phyloP scores from a whole-genome alignment of 106 monocot genomes.

The Amphibolis antarctica region DNA sequence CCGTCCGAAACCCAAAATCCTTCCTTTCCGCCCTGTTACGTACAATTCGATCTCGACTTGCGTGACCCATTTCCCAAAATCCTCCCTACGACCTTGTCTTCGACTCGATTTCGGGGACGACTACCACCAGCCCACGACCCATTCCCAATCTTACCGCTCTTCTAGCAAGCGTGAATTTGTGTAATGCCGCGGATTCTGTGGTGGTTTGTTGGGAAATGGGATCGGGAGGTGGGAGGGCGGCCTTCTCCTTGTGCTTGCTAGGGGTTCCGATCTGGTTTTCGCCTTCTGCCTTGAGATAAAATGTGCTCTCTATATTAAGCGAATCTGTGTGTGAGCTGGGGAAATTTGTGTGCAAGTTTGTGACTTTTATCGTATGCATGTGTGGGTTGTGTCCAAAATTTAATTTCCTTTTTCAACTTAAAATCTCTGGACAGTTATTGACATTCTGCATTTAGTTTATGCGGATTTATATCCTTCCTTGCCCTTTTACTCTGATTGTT shows the following conservation, averaged over 20 bases:
- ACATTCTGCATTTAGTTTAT: background rate
- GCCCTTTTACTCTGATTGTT: background rate
- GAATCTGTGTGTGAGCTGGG: background rate
- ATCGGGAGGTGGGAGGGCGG: background rate
- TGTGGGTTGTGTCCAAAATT: background rate
- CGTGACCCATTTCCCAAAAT: background rate
- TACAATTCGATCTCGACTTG: background rate
- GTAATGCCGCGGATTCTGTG: slow-evolving; percentile 2
- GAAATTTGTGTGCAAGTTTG: background rate
- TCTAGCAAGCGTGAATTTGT: background rate
- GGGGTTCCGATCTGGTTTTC: slow-evolving; percentile 5
- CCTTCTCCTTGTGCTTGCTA: background rate
- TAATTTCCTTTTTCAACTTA: slow-evolving; percentile 1
- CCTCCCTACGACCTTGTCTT: no score
- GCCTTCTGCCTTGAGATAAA: background rate
- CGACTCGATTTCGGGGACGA: no score
- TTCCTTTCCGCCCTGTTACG: background rate
- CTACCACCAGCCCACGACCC: no score
- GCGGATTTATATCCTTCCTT: background rate
- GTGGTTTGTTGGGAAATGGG: slow-evolving; percentile 1
- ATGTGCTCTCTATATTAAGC: background rate
- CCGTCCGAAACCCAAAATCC: background rate
- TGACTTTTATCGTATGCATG: background rate
- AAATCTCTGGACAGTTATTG: background rate
- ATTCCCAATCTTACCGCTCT: no score